Evolutionary conservation across 768 basidiomycete species (phyloP), one percentile per base, ranked within the genome.

Genomic region (Pisolithus albus): DNA sequence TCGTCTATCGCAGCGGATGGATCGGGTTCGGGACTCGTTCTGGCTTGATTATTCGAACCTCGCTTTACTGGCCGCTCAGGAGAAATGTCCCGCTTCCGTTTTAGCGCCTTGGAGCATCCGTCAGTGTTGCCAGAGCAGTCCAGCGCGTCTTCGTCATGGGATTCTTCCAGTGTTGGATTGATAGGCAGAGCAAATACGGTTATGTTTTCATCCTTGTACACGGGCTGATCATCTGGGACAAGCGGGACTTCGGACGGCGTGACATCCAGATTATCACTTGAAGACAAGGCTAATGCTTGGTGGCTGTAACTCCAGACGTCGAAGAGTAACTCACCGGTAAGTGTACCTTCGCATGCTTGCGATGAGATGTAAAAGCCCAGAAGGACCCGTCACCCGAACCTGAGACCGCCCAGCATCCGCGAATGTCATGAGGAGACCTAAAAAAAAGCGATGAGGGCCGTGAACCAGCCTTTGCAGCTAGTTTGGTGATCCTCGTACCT

Each of bases 341-440:
- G 80, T 75, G 58, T 83, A 88, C 32, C 74, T 68, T 9, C 91
- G 76, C 77, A 85, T 82, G 3, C 83, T 75, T 16, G 88, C 85
- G 36, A 92, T 59, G 52, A 75, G 75, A 64, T 92, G 88, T 15
- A 75, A 61, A n/a, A 86, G 64, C 30, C 88, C 90, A 11, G 74
- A 74, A 3, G 92, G 92, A 4, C 92, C 93, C 19, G 80, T 68
- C 19, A 95, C 59, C 42, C 79, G 69, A 34, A 95, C 56, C 39
- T 75, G 70, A 16, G 73, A 65, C 30, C 82, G 75, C 0, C 79
- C 77, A 1, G 77, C 76, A 69, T 95, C 93, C 15, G 88, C 88
- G 52, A 86, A 72, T 1, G 81, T 81, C 88, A 94, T 88, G 19
- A 91, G 52, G 9, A 91, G 62, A 0, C 91, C 92, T 88, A 50